These are phyloP conservation scores for Phaeomoniella chlamydospora DNA, from an alignment of 2,329 filamentous ascomycete species.

Conservation along the genomic window DNA sequence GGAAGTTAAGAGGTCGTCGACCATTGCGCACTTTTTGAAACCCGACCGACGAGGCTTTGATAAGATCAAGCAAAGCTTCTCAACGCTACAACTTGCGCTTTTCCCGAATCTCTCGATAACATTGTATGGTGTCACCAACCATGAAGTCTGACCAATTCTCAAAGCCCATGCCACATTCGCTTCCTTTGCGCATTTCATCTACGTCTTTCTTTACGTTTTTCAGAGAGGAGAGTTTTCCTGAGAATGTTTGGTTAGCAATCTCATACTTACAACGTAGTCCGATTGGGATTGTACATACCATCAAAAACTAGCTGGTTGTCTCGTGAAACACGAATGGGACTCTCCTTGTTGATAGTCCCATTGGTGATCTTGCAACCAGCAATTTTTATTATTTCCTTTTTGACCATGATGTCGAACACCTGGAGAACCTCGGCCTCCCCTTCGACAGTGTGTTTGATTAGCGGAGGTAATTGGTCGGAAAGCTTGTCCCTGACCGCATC, in stretches of 20 bases:
- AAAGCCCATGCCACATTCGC: constrained; percentile 86
- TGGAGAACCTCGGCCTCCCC: constrained; percentile 81
- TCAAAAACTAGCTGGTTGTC: constrained; percentile 59
- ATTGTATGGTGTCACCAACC: constrained; percentile 74
- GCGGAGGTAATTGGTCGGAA: constrained; percentile 53
- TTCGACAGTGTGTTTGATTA: constrained; percentile 53
- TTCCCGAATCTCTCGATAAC: constrained; percentile 65
- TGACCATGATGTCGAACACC: constrained; percentile 71
- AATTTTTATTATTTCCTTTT: constrained; percentile 56
- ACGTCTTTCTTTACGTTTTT: constrained; percentile 92
- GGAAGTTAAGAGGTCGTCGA: too few relatives aligned
- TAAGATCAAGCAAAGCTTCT: too few relatives aligned
- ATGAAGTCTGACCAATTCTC: constrained; percentile 64
- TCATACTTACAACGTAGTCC: not conserved
- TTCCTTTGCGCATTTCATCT: constrained; percentile 74
- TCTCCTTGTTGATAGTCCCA: constrained; percentile 51
- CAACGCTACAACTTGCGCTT: constrained; percentile 42
- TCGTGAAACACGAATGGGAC: constrained; percentile 58
- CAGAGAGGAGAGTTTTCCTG: constrained; percentile 65
- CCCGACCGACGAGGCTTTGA: too few relatives aligned
- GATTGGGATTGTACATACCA: constrained; percentile 42
- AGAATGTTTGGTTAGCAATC: constrained; percentile 1
- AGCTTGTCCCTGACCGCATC: constrained; percentile 41
- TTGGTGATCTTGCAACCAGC: constrained; percentile 83
- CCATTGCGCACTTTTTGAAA: too few relatives aligned